Evolutionary conservation across 2,329 filamentous ascomycete genomes (phyloP), one percentile per base, ranked within the genome.

Genomic region (Hymenoscyphus infarciens): DNA sequence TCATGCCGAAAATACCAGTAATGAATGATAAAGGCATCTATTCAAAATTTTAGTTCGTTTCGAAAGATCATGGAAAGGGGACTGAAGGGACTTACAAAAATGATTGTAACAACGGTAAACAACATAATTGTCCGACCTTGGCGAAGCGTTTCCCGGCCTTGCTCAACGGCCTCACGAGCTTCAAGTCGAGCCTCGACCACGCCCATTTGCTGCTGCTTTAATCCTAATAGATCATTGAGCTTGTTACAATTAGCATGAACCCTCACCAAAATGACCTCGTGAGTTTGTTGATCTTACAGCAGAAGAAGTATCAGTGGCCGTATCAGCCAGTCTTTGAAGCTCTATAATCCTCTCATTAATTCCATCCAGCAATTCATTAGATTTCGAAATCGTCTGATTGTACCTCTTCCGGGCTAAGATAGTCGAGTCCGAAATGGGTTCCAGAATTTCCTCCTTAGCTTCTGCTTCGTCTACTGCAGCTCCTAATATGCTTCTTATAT

Each of bases 201-300:
- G 42, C 76, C 74, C 0, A 78, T 76, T 60, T 81, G 79, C 62
- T 81, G 79, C 35, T 81, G 78, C 60, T 81, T 81, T 19, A 81
- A 67, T 0, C 70, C 73, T 1, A 81, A 68, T 1, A 81, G 70
- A 59, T 79, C 76, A 13, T 65, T 60, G 11, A 70, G 38, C 61
- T 67, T 49, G 39, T 38, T 16, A 13, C 5, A 52, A n/a, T 54
- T 31, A 54, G 52, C 52, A 31, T 31, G 29, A 33, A 55, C 29
- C n/a, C 56, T 45, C 16, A 33, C 49, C 15, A 49, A 25, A 29
- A 15, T 52, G 56, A 10, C 11, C 33, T 31, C 7, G 35, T 38
- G 35, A 38, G 13, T 27, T 49, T 27, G 29, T 16, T 54, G n/a
- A n/a, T 16, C 52, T 54, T 54, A 54, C 52, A 54, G 52, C 52